Conservation (phyloP, 495 filamentous ascomycete genomes). For the Entonaema liquescens region DNA sequence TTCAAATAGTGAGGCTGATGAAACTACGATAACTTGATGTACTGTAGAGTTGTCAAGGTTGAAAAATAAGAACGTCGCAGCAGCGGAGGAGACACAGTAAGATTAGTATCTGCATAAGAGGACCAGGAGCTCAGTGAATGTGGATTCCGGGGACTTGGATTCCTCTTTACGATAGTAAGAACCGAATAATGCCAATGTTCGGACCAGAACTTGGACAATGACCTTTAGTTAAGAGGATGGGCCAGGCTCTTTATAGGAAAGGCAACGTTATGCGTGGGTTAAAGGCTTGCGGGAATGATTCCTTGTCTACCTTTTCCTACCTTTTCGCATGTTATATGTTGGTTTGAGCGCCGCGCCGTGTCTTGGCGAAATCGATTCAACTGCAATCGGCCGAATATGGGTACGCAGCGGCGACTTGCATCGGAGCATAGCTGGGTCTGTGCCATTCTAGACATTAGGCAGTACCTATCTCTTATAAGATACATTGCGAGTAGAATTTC, state of each 20-base stretch:
- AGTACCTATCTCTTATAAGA: constrained; percentile 4
- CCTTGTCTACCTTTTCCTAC: constrained; percentile 11
- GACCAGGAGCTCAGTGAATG: constrained; percentile 22
- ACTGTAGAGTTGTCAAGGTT: constrained; percentile 1
- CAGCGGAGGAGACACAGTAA: constrained; percentile 22
- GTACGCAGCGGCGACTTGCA: constrained; percentile 33
- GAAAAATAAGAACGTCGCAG: constrained; percentile 9
- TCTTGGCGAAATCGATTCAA: constrained; percentile 36
- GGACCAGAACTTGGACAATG: constrained; percentile 20
- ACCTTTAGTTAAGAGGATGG: constrained; percentile 20
- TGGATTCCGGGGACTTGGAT: constrained; percentile 18
- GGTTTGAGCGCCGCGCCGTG: constrained; percentile 28
- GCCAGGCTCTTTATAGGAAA: constrained; percentile 14
- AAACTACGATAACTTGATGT: constrained; percentile 13
- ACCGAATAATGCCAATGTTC: constrained; percentile 25
- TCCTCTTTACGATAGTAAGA: constrained; percentile 17
- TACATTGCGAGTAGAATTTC: background rate
- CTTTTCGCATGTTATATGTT: constrained; percentile 12
- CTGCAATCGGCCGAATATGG: constrained; percentile 41
- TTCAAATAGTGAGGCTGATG: constrained; percentile 10
- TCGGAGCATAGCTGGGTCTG: constrained; percentile 16
- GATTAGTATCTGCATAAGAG: constrained; percentile 35
- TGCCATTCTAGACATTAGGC: constrained; percentile 1
- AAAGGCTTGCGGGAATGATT: constrained; percentile 30
- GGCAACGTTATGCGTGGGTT: constrained; percentile 18